Conservation (phyloP, 2,329 filamentous ascomycete genomes). For the Talaromyces piceae region DNA sequence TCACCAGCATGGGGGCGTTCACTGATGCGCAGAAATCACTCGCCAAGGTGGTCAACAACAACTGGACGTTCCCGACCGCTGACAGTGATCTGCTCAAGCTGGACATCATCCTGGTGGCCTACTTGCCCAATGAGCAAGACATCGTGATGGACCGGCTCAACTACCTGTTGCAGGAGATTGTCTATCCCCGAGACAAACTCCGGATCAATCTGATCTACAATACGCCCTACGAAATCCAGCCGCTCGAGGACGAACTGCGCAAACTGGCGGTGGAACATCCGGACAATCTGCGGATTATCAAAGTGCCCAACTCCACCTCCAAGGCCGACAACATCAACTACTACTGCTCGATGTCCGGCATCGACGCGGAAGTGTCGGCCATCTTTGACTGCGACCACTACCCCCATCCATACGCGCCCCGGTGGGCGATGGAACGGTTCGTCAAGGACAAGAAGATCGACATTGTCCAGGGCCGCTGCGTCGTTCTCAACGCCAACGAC, state of each 20-base stretch:
- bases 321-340: slow-evolving; percentile 47
- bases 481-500: slow-evolving; percentile 42
- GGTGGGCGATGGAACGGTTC: slow-evolving; percentile 44
- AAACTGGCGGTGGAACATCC: slow-evolving; percentile 31
- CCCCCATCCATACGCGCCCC: slow-evolving; percentile 41
- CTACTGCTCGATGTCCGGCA: slow-evolving; percentile 37
- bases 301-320: slow-evolving; percentile 42
- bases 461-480: slow-evolving; percentile 44
- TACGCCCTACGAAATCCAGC: slow-evolving; percentile 41
- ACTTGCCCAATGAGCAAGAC: slow-evolving; percentile 45
- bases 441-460: slow-evolving; percentile 35
- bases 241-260: slow-evolving; percentile 37
- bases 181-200: slow-evolving; percentile 41
- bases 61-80: slow-evolving; percentile 36
- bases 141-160: slow-evolving; percentile 43
- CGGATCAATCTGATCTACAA: slow-evolving; percentile 45
- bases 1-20: slow-evolving; percentile 31
- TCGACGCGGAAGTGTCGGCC: slow-evolving; percentile 39
- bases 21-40: slow-evolving; percentile 31
- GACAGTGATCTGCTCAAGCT: slow-evolving; percentile 36
- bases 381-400: slow-evolving; percentile 47
- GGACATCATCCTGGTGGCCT: slow-evolving; percentile 44
- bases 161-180: slow-evolving; percentile 41
- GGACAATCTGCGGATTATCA: slow-evolving; percentile 37
- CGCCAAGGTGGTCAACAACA: slow-evolving; percentile 30